Conservation (phyloP, 2,329 filamentous ascomycete species). For the Epichloe hybrida region DNA sequence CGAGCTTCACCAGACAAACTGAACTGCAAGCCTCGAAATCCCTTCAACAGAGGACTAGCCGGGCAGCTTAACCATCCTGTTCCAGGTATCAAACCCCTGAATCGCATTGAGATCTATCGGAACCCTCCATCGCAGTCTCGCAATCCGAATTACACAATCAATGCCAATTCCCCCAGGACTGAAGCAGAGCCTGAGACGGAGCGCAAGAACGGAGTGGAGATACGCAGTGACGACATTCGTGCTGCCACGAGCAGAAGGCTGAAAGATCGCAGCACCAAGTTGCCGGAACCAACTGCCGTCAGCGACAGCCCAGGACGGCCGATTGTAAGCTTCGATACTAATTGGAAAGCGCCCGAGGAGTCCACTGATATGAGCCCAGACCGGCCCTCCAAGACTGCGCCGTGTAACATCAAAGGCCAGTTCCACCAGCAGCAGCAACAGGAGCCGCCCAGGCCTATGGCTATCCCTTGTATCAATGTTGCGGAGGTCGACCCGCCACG, state of each 20-base stretch:
- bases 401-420: conserved; percentile 4
- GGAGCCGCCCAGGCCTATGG: conserved; percentile 20
- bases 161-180: conserved; percentile 27
- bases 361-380: conserved; percentile 52
- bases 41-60: conserved; percentile 23
- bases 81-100: conserved; percentile 22
- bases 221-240: conserved; percentile 76
- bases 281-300: conserved; percentile 81
- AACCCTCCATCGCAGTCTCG: conserved; percentile 75
- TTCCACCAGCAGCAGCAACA: conserved; percentile 8
- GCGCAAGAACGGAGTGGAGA: conserved; percentile 67
- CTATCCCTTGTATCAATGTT: conserved; percentile 42
- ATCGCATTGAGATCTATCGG: conserved; percentile 61
- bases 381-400: conserved; percentile 17
- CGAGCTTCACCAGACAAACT: conserved; percentile 21
- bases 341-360: conserved; percentile 63
- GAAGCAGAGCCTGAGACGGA: conserved; percentile 31
- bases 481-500: conserved; percentile 29
- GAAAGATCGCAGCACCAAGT: conserved; percentile 71
- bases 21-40: conserved; percentile 19
- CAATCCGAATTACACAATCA: conserved; percentile 67
- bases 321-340: conserved; percentile 90
- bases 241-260: conserved; percentile 81
- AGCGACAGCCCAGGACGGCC: conserved; percentile 82
- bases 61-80: conserved; percentile 26